Evolutionary conservation across 176 grass and related monocot species (phyloP), one percentile per base, ranked within the genome.

Genomic region (Stipa capillata): DNA sequence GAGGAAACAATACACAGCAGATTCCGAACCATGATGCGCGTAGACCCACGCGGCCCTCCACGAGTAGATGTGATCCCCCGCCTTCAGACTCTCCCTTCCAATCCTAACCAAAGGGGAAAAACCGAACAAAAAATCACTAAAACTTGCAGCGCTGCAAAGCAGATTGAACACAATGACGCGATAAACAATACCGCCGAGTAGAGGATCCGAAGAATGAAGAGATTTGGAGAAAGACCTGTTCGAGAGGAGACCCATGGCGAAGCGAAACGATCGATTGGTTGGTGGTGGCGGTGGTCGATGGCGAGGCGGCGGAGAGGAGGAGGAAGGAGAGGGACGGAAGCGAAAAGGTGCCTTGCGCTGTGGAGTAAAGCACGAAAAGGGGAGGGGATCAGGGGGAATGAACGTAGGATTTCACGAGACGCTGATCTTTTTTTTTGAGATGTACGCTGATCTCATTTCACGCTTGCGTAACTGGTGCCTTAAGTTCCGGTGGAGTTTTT

Each of bases 21-120:
- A 34, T 24, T 50, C 59, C 68, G 10, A 36, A 89, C 91, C 90
- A 31, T 93, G 91, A 84, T 93, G 91, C 17, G 91, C 84, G 58
- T 93, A 93, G 66, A 82, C 78, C 70, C 85, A 87, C 2, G 72
- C 81, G 2, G 91, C 18, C 27, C 91, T 86, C 91, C 91, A 93
- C 6, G 91, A 89, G 77, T 93, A 89, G 84, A 89, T 85, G 67
- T 93, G 91, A 87, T 93, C 87, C 65, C 90, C 91, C 14, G 77
- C 80, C 84, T 87, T 89, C 18, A 93, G 75, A 67, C 44, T 71
- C 81, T 75, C 81, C 91, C 65, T 93, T 77, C 72, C 77, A 20
- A 85, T 82, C 84, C 91, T 93, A 74, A 9, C 8, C 7, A 18
- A 53, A 53, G n/a, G 45, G 2, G 45, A 16, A 0, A 50, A 50